These are phyloP conservation scores for Colletotrichum sidae DNA, from an alignment of 2,329 filamentous ascomycete species.

Conservation along the genomic window DNA sequence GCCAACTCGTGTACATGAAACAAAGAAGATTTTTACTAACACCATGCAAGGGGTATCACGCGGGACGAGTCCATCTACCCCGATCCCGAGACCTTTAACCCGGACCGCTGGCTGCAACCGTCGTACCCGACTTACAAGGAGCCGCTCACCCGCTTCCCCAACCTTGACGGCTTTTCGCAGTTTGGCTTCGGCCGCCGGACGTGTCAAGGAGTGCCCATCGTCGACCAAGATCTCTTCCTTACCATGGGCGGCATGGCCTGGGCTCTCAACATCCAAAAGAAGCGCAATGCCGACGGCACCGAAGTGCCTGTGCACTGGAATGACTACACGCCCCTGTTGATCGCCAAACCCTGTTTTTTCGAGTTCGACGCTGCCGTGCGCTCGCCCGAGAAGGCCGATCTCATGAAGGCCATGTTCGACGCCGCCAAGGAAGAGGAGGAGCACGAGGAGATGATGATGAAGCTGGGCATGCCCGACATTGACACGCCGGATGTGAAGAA, in stretches of 20 bases:
- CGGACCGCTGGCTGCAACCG: constrained; percentile 52
- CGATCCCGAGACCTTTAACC: constrained; percentile 53
- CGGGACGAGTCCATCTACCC: constrained; percentile 54
- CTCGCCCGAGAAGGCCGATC: constrained; percentile 39
- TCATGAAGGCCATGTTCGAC: constrained; percentile 51
- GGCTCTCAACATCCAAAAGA: constrained; percentile 50
- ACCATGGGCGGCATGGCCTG: constrained; percentile 54
- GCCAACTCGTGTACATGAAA: not conserved
- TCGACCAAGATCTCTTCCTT: constrained; percentile 55
- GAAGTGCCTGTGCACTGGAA: constrained; percentile 56
- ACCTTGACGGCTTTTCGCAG: constrained; percentile 54
- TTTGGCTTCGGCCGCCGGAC: constrained; percentile 68
- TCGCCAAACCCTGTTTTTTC: constrained; percentile 56
- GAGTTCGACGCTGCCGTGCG: constrained; percentile 51
- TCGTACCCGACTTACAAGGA: constrained; percentile 54
- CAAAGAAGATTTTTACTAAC: not conserved
- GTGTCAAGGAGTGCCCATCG: constrained; percentile 56
- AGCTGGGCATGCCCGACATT: constrained; percentile 34
- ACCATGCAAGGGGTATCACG: constrained; percentile 55
- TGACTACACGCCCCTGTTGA: constrained; percentile 55
- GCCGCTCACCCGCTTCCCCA: constrained; percentile 52
- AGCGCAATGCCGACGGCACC: constrained; percentile 40
- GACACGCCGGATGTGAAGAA: constrained; percentile 13
- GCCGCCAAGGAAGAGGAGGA: constrained; percentile 46
- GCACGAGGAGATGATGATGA: constrained; percentile 43